Conservation (phyloP, 768 basidiomycete species). For the Daedalea quercina region DNA sequence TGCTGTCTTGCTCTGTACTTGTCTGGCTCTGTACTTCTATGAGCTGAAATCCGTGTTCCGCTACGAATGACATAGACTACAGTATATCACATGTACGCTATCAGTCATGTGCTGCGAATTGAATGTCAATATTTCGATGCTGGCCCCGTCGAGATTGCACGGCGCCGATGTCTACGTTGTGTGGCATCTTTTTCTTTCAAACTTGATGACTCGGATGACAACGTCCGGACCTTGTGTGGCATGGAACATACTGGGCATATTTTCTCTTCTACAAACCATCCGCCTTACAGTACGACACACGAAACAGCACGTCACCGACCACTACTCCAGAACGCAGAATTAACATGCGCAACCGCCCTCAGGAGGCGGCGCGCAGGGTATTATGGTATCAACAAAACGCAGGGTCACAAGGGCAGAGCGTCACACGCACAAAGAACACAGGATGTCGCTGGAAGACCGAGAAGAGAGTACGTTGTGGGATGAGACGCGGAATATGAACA, state of each 20-base stretch:
- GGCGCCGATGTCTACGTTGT: too few species aligned
- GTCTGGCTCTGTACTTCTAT: too few species aligned
- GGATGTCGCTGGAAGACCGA: background rate
- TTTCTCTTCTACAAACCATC: background rate
- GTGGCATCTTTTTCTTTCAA: too few species aligned
- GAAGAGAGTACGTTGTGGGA: constrained; percentile 4
- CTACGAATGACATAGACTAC: too few species aligned
- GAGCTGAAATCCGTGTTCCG: too few species aligned
- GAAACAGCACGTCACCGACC: background rate
- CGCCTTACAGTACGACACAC: background rate
- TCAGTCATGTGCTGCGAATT: too few species aligned
- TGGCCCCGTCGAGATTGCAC: too few species aligned
- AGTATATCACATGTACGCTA: too few species aligned
- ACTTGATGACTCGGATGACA: too few species aligned
- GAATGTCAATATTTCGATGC: too few species aligned
- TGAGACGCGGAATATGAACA: background rate
- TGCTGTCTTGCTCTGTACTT: too few species aligned
- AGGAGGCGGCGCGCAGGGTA: background rate
- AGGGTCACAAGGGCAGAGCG: background rate
- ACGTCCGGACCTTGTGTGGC: background rate
- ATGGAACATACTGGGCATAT: constrained; percentile 1
- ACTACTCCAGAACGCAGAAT: background rate
- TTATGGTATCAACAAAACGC: constrained; percentile 1
- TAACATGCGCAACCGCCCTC: background rate
- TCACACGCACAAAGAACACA: background rate